Conservation (phyloP, 148 eudicot genomes). For the Simmondsia chinensis region DNA sequence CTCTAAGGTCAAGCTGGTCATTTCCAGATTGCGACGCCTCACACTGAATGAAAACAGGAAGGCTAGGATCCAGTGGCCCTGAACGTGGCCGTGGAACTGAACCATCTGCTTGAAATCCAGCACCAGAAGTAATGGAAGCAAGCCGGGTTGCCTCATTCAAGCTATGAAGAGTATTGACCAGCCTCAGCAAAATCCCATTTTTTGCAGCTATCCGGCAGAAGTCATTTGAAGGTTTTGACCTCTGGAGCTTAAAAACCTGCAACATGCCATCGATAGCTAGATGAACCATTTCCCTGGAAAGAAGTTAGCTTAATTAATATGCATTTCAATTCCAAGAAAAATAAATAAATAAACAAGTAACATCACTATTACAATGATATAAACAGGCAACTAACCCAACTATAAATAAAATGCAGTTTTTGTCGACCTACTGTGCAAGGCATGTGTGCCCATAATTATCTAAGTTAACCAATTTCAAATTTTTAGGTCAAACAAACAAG, state of each 20-base stretch:
- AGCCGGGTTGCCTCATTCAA: conserved; percentile 90
- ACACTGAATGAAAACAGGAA: conserved; percentile 36
- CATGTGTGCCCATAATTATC: too few species aligned
- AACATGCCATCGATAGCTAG: conserved; percentile 99
- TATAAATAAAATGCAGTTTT: too few species aligned
- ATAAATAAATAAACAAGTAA: neutral
- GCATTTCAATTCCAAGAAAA: neutral
- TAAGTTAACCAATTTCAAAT: too few species aligned
- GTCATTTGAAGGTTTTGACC: conserved; percentile 84
- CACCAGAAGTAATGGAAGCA: conserved; percentile 56
- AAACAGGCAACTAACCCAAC: too few species aligned
- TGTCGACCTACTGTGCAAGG: too few species aligned
- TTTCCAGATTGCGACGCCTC: conserved; percentile 38
- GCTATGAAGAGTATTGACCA: conserved; percentile 80
- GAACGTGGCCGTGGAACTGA: conserved; percentile 55
- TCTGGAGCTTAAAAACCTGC: conserved; percentile 97
- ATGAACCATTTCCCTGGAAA: conserved; percentile 96
- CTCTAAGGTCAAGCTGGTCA: conserved; percentile 52
- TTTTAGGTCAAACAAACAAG: too few species aligned
- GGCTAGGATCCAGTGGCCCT: conserved; percentile 62
- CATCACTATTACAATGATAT: neutral
- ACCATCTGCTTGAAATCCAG: conserved; percentile 60
- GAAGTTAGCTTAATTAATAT: conserved; percentile 10
- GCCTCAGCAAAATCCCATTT: conserved; percentile 85
- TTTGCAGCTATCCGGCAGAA: conserved; percentile 94